These are phyloP conservation scores for Stephania yunnanensis DNA, from an alignment of 164 flowering plant species.

Conservation along the genomic window DNA sequence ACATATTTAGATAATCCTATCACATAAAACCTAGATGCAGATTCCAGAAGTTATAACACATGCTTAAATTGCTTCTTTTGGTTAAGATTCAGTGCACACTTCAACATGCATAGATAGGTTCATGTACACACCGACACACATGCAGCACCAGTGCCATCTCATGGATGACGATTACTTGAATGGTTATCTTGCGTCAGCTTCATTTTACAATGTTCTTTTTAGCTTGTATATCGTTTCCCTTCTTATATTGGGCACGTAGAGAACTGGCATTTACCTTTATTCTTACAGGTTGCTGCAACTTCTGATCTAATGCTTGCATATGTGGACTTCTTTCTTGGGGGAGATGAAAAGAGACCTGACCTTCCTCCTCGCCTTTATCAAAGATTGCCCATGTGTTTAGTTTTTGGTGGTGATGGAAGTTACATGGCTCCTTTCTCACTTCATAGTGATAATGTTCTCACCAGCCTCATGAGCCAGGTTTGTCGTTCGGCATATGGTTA, in stretches of 20 bases:
- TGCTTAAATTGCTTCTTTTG: too few species aligned
- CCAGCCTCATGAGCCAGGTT: conserved; percentile 93
- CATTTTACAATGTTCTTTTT: too few species aligned
- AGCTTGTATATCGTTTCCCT: neutral
- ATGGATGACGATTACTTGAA: too few species aligned
- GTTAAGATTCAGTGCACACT: too few species aligned
- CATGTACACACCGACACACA: too few species aligned
- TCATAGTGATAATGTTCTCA: conserved; percentile 77
- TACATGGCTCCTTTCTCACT: conserved; percentile 92
- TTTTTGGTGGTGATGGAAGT: conserved; percentile 97
- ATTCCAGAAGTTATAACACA: too few species aligned
- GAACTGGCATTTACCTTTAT: conserved; percentile 2
- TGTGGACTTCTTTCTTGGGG: conserved; percentile 92
- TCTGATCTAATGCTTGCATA: conserved; percentile 87
- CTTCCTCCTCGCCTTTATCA: conserved; percentile 86
- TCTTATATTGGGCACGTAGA: neutral
- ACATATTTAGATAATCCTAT: too few species aligned
- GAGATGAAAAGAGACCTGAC: conserved; percentile 91
- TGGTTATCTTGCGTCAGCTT: too few species aligned
- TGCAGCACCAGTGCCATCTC: too few species aligned
- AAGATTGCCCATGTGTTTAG: conserved; percentile 65
- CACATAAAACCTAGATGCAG: too few species aligned
- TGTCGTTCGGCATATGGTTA: conserved; percentile 7
- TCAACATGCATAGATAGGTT: too few species aligned
- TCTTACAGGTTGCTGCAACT: conserved; percentile 78